phyloP scores from a whole-genome alignment of 345 rosid genomes.

The Physaria fendleri region DNA sequence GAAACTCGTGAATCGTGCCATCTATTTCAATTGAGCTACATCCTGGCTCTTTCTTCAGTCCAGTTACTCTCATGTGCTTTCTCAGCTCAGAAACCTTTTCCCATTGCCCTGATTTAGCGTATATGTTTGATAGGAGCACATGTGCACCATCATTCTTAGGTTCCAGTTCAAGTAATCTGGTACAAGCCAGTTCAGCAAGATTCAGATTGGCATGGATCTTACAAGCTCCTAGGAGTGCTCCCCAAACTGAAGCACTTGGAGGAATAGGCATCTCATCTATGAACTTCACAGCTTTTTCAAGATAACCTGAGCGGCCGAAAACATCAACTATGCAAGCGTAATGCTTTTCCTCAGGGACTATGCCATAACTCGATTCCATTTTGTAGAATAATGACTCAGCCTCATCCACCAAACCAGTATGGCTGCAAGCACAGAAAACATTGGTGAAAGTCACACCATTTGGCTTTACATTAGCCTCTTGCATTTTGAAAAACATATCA shows the following conservation, averaged over 20 bases:
- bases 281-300: conserved; percentile 57
- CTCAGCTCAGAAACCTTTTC: conserved; percentile 48
- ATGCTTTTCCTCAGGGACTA: conserved; percentile 54
- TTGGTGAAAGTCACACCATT: conserved; percentile 60
- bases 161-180: conserved; percentile 50
- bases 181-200: conserved; percentile 57
- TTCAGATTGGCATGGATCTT: conserved; percentile 52
- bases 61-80: conserved; percentile 56
- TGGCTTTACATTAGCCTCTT: conserved; percentile 48
- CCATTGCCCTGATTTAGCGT: conserved; percentile 63
- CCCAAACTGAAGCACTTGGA: conserved; percentile 56
- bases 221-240: conserved; percentile 72
- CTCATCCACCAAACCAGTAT: conserved; percentile 55
- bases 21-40: conserved; percentile 71
- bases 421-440: conserved; percentile 65
- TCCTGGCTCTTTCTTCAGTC: conserved; percentile 64
- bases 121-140: conserved; percentile 60
- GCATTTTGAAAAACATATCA: conserved; percentile 52
- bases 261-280: conserved; percentile 54
- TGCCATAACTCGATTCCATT: conserved; percentile 48
- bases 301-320: conserved; percentile 60
- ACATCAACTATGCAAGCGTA: conserved; percentile 70
- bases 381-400: conserved; percentile 45
- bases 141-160: conserved; percentile 56
- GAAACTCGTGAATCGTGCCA: conserved; percentile 55